Conservation (phyloP, 1,284 basidiomycete genomes). For the Ustilago trichophora region DNA sequence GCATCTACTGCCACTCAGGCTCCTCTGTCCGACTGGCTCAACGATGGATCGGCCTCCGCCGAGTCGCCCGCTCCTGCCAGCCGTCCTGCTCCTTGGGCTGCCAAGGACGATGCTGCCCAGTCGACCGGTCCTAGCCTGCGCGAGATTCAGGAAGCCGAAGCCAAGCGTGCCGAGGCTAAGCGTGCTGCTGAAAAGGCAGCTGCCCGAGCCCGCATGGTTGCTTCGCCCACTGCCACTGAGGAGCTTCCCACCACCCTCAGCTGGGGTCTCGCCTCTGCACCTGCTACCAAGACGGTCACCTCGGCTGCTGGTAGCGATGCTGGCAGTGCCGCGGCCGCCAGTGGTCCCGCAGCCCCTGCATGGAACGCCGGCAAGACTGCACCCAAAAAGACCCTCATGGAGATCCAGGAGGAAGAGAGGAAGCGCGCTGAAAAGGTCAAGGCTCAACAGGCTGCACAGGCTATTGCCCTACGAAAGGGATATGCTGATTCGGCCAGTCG, state of each 20-base stretch:
- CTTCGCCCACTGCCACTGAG: slow-evolving; percentile 55
- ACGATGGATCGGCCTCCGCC: slow-evolving; percentile 16
- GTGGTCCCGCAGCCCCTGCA: slow-evolving; percentile 68
- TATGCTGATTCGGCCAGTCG: slow-evolving; percentile 76
- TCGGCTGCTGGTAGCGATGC: slow-evolving; percentile 69
- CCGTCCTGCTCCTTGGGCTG: slow-evolving; percentile 63
- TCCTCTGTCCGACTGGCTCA: slow-evolving; percentile 47
- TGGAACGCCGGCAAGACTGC: slow-evolving; percentile 50
- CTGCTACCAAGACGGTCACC: slow-evolving; percentile 63
- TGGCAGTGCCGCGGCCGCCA: slow-evolving; percentile 72
- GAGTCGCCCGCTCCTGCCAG: slow-evolving; percentile 31
- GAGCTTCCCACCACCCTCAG: slow-evolving; percentile 64
- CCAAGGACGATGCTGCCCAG: slow-evolving; percentile 37
- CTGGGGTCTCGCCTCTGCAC: slow-evolving; percentile 68
- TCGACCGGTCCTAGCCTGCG: slow-evolving; percentile 73
- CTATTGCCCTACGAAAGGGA: slow-evolving; percentile 70
- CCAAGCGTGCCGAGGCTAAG: slow-evolving; percentile 77
- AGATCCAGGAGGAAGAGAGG: slow-evolving; percentile 95
- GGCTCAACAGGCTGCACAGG: slow-evolving; percentile 70
- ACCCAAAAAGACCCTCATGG: slow-evolving; percentile 93
- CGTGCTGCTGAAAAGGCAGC: slow-evolving; percentile 67
- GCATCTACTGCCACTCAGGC: slow-evolving; percentile 16
- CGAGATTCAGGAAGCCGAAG: slow-evolving; percentile 95
- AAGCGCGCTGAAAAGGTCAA: slow-evolving; percentile 70
- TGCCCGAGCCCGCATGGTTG: slow-evolving; percentile 61